These are phyloP conservation scores for Colletotrichum sp. DNA, from an alignment of 2,329 filamentous ascomycete genomes.

Conservation along the genomic window DNA sequence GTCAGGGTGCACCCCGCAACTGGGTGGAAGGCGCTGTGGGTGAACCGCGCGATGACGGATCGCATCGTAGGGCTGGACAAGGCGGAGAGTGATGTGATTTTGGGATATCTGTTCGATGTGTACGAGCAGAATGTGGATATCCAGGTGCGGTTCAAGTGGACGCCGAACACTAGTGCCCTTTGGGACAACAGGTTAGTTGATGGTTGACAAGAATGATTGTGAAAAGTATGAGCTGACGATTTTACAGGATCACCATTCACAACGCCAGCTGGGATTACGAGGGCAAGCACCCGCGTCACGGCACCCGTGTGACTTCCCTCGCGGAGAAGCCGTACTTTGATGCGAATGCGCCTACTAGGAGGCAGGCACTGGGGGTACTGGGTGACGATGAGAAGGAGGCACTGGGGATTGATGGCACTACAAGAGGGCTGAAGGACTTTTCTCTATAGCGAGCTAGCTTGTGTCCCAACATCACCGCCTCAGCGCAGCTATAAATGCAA, in stretches of 20 bases:
- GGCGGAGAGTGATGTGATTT: slow-evolving; percentile 70
- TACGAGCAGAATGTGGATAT: slow-evolving; percentile 75
- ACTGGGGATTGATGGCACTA: slow-evolving; percentile 17
- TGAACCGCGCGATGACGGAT: slow-evolving; percentile 73
- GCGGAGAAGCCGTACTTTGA: slow-evolving; percentile 77
- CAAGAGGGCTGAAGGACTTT: slow-evolving; percentile 1
- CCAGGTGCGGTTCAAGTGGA: slow-evolving; percentile 76
- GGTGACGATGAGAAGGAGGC: slow-evolving; percentile 56
- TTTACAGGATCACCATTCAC: slow-evolving; percentile 69
- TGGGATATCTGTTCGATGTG: slow-evolving; percentile 71
- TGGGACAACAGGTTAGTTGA: slow-evolving; percentile 70
- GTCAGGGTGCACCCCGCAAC: slow-evolving; percentile 76
- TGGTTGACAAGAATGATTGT: not conserved
- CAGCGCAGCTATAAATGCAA: not conserved
- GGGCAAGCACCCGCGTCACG: slow-evolving; percentile 70
- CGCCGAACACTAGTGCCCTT: slow-evolving; percentile 66
- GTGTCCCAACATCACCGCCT: not conserved
- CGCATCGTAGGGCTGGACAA: slow-evolving; percentile 73
- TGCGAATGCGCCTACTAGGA: slow-evolving; percentile 65
- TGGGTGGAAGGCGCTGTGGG: slow-evolving; percentile 76
- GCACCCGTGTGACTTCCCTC: slow-evolving; percentile 73
- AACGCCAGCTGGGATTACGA: slow-evolving; percentile 79
- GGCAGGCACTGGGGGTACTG: slow-evolving; percentile 69
- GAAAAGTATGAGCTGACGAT: not conserved
- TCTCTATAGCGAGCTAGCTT: not conserved